Evolutionary conservation across 2,329 filamentous ascomycete species (phyloP), one percentile per base, ranked within the genome.

Genomic region (Botrytis sinoallii): DNA sequence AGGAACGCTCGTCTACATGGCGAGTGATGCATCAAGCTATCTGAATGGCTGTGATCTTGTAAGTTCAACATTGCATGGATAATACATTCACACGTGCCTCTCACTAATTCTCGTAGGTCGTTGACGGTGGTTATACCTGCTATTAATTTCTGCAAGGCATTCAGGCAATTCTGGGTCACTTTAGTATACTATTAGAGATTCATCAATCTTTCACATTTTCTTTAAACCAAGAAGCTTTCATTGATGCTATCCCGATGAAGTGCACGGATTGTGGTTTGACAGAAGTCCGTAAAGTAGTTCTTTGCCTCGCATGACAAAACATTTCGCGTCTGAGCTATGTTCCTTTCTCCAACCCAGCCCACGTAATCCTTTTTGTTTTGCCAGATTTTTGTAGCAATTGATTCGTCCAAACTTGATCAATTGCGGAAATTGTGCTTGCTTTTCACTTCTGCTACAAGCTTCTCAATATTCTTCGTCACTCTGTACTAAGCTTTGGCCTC

Each of bases 1-100:
- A 65, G 82, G 83, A 2, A 81, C 82, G 0, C 77, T 80, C 68
- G 78, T 78, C 25, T 79, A 77, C 73, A 78, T 79, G 78, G 78
- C 78, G 9, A 77, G 75, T 70, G 77, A 79, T 75, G 78, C 77
- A 35, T 77, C 76, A n/a, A 75, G 73, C 16, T 78, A 78, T 71
- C 46, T 79, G 7, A 77, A 75, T 68, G 77, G 76, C 29, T 77
- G 78, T 44, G 76, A 78, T 70, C 76, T 79, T 64, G 78, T 79
- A 70, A 76, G 77, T 76, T 1, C 29, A 52, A 35, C 32, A 7
- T 64, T n/a, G 4, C 5, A 20, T 57, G 18, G 16, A n/a, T 55
- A 8, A 32, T 70, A 14, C 32, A 40, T 60, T 20, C 32, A 18
- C 25, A 7, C 18, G 38, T 40, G 32, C 35, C 7, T 40, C 38